Evolutionary conservation across 495 filamentous ascomycete genomes (phyloP).

Genomic region (Xylaria sp.): DNA sequence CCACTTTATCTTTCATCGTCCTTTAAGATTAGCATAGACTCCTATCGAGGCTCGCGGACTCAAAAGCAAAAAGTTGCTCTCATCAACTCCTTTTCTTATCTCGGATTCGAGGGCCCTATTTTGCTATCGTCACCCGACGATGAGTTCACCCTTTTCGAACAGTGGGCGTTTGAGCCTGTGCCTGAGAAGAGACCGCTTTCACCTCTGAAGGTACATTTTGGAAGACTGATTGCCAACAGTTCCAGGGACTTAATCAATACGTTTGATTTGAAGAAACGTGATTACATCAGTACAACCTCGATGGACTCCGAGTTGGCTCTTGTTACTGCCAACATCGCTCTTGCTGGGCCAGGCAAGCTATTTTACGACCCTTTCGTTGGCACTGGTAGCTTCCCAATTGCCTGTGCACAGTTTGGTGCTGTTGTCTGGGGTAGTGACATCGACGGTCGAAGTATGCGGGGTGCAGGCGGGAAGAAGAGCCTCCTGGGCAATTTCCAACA

Average conservation of each 20-base stretch:
- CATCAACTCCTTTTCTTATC: slow-evolving; percentile 82
- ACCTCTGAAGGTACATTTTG: slow-evolving; percentile 72
- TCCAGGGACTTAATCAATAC: slow-evolving; percentile 69
- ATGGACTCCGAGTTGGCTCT: slow-evolving; percentile 96
- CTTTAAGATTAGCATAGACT: slow-evolving; percentile 85
- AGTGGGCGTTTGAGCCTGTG: slow-evolving; percentile 65
- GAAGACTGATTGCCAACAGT: slow-evolving; percentile 69
- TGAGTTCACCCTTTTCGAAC: slow-evolving; percentile 80
- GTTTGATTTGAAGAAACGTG: slow-evolving; percentile 89
- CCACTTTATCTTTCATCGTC: slow-evolving; percentile 61
- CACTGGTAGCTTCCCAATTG: slow-evolving; percentile 87
- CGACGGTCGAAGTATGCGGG: slow-evolving; percentile 84
- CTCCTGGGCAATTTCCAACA: slow-evolving; percentile 82
- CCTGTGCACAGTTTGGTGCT: slow-evolving; percentile 89
- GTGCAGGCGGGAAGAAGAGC: slow-evolving; percentile 58
- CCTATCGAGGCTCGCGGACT: slow-evolving; percentile 73
- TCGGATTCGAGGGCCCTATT: slow-evolving; percentile 79
- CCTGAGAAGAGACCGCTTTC: slow-evolving; percentile 45
- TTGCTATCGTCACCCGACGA: slow-evolving; percentile 72
- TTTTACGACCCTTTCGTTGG: slow-evolving; percentile 95
- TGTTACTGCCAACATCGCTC: slow-evolving; percentile 88
- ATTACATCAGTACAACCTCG: slow-evolving; percentile 92
- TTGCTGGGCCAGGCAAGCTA: slow-evolving; percentile 79
- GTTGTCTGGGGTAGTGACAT: slow-evolving; percentile 86
- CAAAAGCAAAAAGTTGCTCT: slow-evolving; percentile 65